Percentiles rank a stretch among this genome's conserved stretches.
phyloP scores from a whole-genome alignment of 2,329 filamentous ascomycete genomes.

The Amauroascus niger region DNA sequence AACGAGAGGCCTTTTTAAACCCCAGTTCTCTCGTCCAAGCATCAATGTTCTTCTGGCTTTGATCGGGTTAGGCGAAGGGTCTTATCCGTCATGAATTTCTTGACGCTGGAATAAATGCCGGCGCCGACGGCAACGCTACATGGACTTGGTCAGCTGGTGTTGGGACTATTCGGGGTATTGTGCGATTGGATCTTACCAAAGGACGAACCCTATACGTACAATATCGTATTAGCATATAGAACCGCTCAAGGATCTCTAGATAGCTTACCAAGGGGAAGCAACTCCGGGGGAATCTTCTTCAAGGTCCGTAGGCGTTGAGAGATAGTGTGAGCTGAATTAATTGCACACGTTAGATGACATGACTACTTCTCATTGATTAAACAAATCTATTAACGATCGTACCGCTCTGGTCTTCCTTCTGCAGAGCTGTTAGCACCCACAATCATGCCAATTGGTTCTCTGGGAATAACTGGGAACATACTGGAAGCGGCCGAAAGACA shows the following conservation, averaged over 20 bases:
- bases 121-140: slow-evolving; percentile 58
- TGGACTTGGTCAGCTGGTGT: slow-evolving; percentile 18
- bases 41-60: slow-evolving; percentile 37
- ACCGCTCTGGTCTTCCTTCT: slow-evolving; percentile 13
- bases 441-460: background rate
- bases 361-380: background rate
- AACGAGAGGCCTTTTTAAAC: background rate
- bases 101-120: slow-evolving; percentile 68
- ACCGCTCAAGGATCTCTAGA: background rate
- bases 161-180: slow-evolving; percentile 15
- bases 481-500: slow-evolving; percentile 8
- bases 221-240: slow-evolving; percentile 10
- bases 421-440: slow-evolving; percentile 3
- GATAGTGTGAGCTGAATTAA: slow-evolving; percentile 93
- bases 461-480: slow-evolving; percentile 5
- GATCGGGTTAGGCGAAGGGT: slow-evolving; percentile 78
- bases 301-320: slow-evolving; percentile 87
- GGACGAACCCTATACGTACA: slow-evolving; percentile 60
- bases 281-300: slow-evolving; percentile 83
- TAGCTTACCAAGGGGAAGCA: slow-evolving; percentile 80
- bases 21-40: background rate
- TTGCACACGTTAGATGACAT: slow-evolving; percentile 8
- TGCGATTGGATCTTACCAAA: slow-evolving; percentile 53
- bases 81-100: slow-evolving; percentile 83
- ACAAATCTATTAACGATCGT: background rate